Evolutionary conservation across 2,329 filamentous ascomycete species (phyloP).

Genomic region (Diaporthe caulivora): DNA sequence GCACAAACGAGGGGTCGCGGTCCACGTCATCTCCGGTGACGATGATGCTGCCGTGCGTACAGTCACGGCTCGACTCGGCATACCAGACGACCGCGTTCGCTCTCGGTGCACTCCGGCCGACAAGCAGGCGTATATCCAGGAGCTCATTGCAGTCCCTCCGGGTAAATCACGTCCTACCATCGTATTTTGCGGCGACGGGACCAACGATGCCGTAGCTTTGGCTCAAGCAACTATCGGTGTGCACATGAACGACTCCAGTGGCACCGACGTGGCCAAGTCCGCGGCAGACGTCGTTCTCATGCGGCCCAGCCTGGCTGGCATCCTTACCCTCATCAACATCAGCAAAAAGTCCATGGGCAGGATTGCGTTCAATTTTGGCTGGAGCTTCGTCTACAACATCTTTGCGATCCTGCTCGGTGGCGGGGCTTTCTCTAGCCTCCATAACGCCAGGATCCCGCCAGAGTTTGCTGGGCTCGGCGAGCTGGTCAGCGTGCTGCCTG

Average conservation of each 20-base stretch:
- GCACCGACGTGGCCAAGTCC: conserved; percentile 73
- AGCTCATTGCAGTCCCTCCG: conserved; percentile 46
- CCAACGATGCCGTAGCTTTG: conserved; percentile 81
- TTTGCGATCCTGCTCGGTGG: conserved; percentile 75
- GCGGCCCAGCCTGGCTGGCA: conserved; percentile 64
- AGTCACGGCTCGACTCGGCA: conserved; percentile 55
- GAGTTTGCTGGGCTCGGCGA: conserved; percentile 78
- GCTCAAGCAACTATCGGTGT: conserved; percentile 79
- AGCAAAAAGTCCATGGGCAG: conserved; percentile 58
- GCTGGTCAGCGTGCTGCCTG: conserved; percentile 79
- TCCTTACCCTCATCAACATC: conserved; percentile 70
- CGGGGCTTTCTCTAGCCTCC: conserved; percentile 69
- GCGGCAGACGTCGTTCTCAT: conserved; percentile 80
- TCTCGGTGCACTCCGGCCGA: conserved; percentile 59
- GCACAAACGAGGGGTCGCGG: conserved; percentile 52
- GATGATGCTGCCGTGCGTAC: conserved; percentile 61
- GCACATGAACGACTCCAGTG: conserved; percentile 67
- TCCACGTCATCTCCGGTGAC: conserved; percentile 67
- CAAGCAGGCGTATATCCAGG: conserved; percentile 59
- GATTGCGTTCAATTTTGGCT: conserved; percentile 77
- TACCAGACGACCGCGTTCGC: conserved; percentile 53
- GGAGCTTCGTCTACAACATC: conserved; percentile 78
- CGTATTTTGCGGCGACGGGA: conserved; percentile 82
- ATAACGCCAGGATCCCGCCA: conserved; percentile 61
- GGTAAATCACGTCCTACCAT: conserved; percentile 54